Percentiles rank a stretch among this genome's conserved stretches.
Conservation (phyloP, 2,329 filamentous ascomycete genomes). For the Alternaria hordeiaustralica region DNA sequence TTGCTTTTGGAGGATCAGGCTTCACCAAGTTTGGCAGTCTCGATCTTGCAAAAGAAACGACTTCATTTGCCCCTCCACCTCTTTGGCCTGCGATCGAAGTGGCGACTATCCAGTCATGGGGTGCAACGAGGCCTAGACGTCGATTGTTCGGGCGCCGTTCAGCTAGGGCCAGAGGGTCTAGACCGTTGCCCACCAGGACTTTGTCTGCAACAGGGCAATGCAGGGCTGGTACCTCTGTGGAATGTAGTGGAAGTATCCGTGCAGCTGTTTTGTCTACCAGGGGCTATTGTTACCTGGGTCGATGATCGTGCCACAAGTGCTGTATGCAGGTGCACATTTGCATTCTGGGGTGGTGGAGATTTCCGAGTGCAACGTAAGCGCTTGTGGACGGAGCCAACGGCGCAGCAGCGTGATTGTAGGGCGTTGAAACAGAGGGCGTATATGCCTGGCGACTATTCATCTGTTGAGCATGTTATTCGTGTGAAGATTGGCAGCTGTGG, state of each 20-base stretch:
- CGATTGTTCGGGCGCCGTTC: background rate
- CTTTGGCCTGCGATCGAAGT: background rate
- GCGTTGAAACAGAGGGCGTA: background rate
- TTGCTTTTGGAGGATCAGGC: background rate
- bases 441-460: background rate
- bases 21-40: background rate
- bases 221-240: background rate
- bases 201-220: background rate
- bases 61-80: background rate
- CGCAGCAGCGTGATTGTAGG: background rate
- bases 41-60: background rate
- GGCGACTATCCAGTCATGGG: background rate
- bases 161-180: background rate
- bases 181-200: background rate
- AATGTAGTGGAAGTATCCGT: background rate
- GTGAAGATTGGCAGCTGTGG: background rate
- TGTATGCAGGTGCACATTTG: conserved; percentile 7
- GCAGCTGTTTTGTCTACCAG: background rate
- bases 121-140: background rate
- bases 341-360: background rate
- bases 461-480: background rate
- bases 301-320: background rate
- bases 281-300: background rate
- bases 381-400: background rate
- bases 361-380: conserved; percentile 1